Evolutionary conservation across 192 early-diverging fungal species (phyloP), one percentile per base, ranked within the genome.

Genomic region (Dimargaris cristalligena): DNA sequence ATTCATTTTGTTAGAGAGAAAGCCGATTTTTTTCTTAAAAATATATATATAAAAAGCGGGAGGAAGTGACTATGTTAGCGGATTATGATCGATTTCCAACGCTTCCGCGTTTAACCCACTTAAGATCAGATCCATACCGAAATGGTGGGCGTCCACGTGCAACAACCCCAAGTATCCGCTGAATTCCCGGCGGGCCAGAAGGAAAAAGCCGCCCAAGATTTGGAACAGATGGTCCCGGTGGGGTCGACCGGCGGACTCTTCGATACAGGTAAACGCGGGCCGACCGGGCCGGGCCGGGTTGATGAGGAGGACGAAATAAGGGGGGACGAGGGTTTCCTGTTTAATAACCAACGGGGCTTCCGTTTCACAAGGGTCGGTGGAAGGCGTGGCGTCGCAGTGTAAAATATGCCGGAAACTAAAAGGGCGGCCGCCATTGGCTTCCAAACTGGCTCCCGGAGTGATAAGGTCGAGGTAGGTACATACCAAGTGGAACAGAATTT

Each of bases 401-500:
- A 77, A 61, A 54, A 76, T 74, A 46, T 71, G 71, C 57, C 73
- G 74, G 61, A 77, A 75, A 23, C 77, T 73, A 57, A 81, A 81
- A 26, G 72, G 70, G 57, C 71, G 74, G 20, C 77, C 71, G 16
- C 54, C 52, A 34, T 71, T 71, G 20, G 67, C 65, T 38, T 68
- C 70, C 0, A 67, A 66, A 2, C 62, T 41, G 16, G 65, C 66
- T 9, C 63, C 52, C 28, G 79, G 77, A 72, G 78, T 76, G 0
- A 70, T 66, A 52, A 76, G 66, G 47, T 81, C 79, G 71, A 81
- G 73, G 44, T 74, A 81, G 11, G 71, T 69, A 35, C 73, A 74
- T 63, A 81, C 78, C 62, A 81, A 61, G 58, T 81, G 79, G 67
- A 81, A 77, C 22, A 81, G 61, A 22, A 81, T 69, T 67, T 79